Evolutionary conservation across 768 basidiomycete species (phyloP), one percentile per base, ranked within the genome.

Genomic region (Phaeotremella fagi): DNA sequence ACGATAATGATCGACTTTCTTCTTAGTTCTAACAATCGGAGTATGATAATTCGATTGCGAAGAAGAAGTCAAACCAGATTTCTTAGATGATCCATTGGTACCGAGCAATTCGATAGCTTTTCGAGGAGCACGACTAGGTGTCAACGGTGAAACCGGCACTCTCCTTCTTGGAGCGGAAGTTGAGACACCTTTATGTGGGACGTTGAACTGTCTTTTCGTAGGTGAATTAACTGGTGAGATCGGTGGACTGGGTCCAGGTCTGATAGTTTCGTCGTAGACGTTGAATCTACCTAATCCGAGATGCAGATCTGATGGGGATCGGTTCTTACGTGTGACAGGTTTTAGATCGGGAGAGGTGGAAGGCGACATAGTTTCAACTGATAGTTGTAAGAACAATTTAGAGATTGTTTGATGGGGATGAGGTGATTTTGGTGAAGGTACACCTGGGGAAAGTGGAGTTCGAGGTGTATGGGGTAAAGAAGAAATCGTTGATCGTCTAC

Each of bases 81-180:
- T 20, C 24, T 47, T 45, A 12, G 12, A 3, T 18, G 24, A 9
- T 2, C 16, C 20, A 22, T 50, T 49, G 7, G 60, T 50, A 16
- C 67, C 64, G 9, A 70, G 57, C 5, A 70, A 27, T 20, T 50
- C 45, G 16, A 65, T 65, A 3, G 68, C 68, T 51, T 70, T 70
- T 20, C 52, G 37, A 15, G 68, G 68, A 38, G 65, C 68, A 14
- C 64, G 47, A 41, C 60, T 56, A 7, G 65, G 68, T 14, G 68
- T 70, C 11, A 70, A 24, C 16, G 61, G 59, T 11, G 57, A 52
- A 18, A 52, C 48, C 35, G 63, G 46, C 9, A 49, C 47, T 36
- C 37, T 46, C 14, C 33, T 26, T 38, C 48, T 16, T 5, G 7
- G 20, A 16, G 31, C 31, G 3, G n/a, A 20, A 15, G 33, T 45